Base-by-base conservation (phyloP, 495 filamentous ascomycete species). In the Friedmanniomyces simplex region DNA sequence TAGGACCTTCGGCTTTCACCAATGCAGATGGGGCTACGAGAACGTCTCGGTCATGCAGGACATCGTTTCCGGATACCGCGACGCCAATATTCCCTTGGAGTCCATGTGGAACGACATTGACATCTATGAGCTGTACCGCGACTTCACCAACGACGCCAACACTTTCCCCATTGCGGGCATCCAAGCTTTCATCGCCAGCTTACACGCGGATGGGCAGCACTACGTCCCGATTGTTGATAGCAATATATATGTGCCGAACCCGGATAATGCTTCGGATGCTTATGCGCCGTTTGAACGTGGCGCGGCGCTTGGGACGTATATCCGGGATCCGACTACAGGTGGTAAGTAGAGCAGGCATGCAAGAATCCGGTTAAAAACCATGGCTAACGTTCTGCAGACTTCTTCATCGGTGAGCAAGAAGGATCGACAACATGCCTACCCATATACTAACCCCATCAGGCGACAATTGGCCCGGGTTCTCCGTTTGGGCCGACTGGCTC, bases 101-200 rank as follows among this genome's bases (percentile, higher is more conserved):
- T 42, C 36, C 37, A 37, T 57, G 32, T 57, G 59, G 59, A 62
- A 59, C 51, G 60, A 62, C 24, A 32, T 62, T 24, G 55, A 62
- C 25, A 42, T 54, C n/a, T 59, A 54, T 28, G 14, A 54, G 1
- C 78, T 81, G 53, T 55, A 56, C 28, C 50, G 59, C 14, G 49
- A 62, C 47, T 64, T 64, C 53, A 61, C 53, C 3, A 58, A 58
- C 32, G 62, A 43, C 36, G 12, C 36, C 12, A 20, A 22, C 6
- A 53, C 28, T 6, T 64, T 39, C 45, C 62, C 62, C 10, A 36
- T 26, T 6, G 22, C 4, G 1, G 50, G 2, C 8, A 21, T 54
- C 18, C 56, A 46, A 14, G 58, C 32, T 1, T 61, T 59, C 30
- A 26, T 64, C 25, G 54, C 22, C 16, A 7, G 13, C 13, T 47